Evolutionary conservation across 2,329 filamentous ascomycete genomes (phyloP).

Genomic region (Neofusicoccum sp.): DNA sequence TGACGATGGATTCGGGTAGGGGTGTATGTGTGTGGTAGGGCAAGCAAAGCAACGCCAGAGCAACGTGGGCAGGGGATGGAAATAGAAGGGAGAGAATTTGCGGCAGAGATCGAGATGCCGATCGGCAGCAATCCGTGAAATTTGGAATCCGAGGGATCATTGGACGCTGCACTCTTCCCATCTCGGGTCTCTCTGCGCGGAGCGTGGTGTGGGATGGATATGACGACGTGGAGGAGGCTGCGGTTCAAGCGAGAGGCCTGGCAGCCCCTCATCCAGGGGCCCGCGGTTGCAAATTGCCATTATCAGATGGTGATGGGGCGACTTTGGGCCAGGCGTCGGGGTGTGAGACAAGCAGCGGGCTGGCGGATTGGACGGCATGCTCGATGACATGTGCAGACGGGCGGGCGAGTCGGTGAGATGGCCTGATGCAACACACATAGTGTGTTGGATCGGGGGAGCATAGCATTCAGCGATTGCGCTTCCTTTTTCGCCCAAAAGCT

Average conservation of each 20-base stretch:
- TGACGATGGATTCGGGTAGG: background rate
- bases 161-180: background rate
- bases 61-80: background rate
- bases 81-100: background rate
- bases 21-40: background rate
- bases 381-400: background rate
- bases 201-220: slow-evolving; percentile 2
- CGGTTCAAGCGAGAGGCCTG: slow-evolving; percentile 1
- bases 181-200: background rate
- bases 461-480: background rate
- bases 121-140: background rate
- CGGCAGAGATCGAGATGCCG: slow-evolving; percentile 4
- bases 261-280: background rate
- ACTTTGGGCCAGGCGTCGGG: slow-evolving; percentile 3
- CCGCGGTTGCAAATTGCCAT: background rate
- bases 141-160: background rate
- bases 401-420: slow-evolving; percentile 9
- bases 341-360: slow-evolving; percentile 8
- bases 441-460: background rate
- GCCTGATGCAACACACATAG: slow-evolving; percentile 4
- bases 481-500: slow-evolving; percentile 8
- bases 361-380: background rate
- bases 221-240: background rate
- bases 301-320: slow-evolving; percentile 8
- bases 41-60: background rate